A percentile compares a stretch with the other conserved stretches of the same genome.
Evolutionary conservation across 2,329 filamentous ascomycete genomes (phyloP).

Genomic region (Penicillium sp.): DNA sequence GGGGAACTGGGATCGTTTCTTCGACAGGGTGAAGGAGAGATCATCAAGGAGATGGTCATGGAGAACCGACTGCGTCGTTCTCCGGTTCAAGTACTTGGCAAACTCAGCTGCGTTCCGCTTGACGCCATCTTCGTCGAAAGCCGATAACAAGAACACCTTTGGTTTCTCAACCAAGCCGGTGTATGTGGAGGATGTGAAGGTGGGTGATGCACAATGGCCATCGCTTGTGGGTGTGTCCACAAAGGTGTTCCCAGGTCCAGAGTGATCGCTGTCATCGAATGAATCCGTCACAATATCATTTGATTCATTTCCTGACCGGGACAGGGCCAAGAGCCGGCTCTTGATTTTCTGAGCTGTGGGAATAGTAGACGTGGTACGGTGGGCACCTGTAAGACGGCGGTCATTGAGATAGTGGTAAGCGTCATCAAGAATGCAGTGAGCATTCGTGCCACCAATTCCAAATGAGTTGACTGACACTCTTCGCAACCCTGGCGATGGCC

Average conservation of each 20-base stretch:
- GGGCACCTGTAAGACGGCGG: slow-evolving; percentile 9
- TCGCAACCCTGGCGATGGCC: slow-evolving; percentile 29
- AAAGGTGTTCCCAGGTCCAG: slow-evolving; percentile 3
- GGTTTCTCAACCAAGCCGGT: slow-evolving; percentile 5
- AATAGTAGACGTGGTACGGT: slow-evolving; percentile 12
- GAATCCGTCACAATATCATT: neutral
- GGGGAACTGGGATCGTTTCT: slow-evolving; percentile 16
- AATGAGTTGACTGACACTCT: slow-evolving; percentile 39
- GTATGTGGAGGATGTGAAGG: neutral
- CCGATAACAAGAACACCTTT: slow-evolving; percentile 17
- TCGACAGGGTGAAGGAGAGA: slow-evolving; percentile 26
- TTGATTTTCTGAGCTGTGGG: slow-evolving; percentile 2
- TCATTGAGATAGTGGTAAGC: slow-evolving; percentile 24
- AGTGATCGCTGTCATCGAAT: slow-evolving; percentile 15
- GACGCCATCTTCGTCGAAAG: slow-evolving; percentile 28
- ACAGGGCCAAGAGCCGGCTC: neutral
- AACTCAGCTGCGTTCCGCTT: slow-evolving; percentile 20
- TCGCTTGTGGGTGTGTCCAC: slow-evolving; percentile 18
- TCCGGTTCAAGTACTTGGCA: slow-evolving; percentile 16
- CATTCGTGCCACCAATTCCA: slow-evolving; percentile 39
- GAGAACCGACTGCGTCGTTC: neutral
- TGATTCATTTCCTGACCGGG: neutral
- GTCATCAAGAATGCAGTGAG: slow-evolving; percentile 36
- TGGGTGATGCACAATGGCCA: slow-evolving; percentile 5
- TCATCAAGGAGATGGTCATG: slow-evolving; percentile 19